These are phyloP conservation scores for Penicillium silybi DNA, from an alignment of 495 filamentous ascomycete species.

Conservation along the genomic window DNA sequence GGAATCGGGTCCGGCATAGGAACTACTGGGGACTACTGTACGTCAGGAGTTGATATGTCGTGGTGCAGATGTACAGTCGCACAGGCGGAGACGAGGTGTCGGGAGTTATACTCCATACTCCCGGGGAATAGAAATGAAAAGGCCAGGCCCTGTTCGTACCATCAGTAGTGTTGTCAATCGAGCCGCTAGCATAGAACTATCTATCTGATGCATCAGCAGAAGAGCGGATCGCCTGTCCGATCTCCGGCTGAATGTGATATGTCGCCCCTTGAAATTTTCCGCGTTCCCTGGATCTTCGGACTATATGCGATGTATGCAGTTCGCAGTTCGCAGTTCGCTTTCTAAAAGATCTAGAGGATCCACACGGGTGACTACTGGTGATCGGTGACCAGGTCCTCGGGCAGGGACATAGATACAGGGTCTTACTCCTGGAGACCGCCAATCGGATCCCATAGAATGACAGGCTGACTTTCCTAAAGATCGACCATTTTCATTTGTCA, in stretches of 20 bases:
- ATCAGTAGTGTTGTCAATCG: slow-evolving; percentile 11
- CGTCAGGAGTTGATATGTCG: not conserved
- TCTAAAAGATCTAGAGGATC: not conserved
- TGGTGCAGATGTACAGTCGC: not conserved
- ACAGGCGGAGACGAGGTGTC: not conserved
- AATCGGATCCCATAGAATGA: not conserved
- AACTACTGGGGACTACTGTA: not conserved
- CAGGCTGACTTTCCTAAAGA: not conserved
- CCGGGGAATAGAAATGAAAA: not conserved
- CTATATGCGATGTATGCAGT: not conserved
- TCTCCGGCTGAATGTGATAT: slow-evolving; percentile 24
- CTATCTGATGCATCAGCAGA: slow-evolving; percentile 19
- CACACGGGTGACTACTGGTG: not conserved
- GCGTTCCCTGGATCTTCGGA: not conserved
- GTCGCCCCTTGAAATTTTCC: slow-evolving; percentile 14
- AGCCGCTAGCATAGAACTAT: slow-evolving; percentile 17
- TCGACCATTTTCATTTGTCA: slow-evolving; percentile 12
- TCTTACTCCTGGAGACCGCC: not conserved
- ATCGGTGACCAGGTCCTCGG: slow-evolving; percentile 1
- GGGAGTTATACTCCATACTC: not conserved
- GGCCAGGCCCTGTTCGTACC: not conserved
- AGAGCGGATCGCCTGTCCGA: slow-evolving; percentile 12
- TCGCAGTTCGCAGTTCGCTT: not conserved
- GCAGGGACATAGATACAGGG: not conserved
- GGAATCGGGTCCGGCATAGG: not conserved